A percentile compares a stretch with the other conserved stretches of the same genome.
Conservation (phyloP, 257 asterid species). For the Ligustrum vulgare region DNA sequence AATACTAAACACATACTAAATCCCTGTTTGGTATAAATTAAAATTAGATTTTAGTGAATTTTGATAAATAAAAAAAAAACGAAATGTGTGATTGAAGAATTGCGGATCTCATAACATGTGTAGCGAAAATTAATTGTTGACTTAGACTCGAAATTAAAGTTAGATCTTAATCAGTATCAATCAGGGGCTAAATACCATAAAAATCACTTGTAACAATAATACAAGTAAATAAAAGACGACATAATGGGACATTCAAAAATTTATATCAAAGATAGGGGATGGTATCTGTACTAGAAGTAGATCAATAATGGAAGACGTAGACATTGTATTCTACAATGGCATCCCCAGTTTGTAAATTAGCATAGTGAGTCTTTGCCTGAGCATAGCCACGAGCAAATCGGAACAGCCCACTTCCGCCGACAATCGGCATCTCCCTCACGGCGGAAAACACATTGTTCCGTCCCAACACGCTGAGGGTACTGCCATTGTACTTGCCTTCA, state of each 20-base stretch:
- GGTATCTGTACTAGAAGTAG: background rate
- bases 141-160: no score
- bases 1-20: no score
- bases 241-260: background rate
- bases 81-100: no score
- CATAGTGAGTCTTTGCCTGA: slow-evolving; percentile 33
- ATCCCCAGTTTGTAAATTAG: slow-evolving; percentile 27
- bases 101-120: no score
- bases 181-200: background rate
- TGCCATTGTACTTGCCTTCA: slow-evolving; percentile 48
- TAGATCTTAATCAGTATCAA: no score
- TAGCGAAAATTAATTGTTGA: no score
- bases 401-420: slow-evolving; percentile 54
- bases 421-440: slow-evolving; percentile 50
- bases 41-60: no score
- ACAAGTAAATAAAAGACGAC: background rate
- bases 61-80: no score
- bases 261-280: background rate
- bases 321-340: slow-evolving; percentile 50
- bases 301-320: slow-evolving; percentile 43
- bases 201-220: background rate
- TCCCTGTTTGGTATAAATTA: no score
- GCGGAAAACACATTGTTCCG: slow-evolving; percentile 34
- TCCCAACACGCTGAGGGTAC: slow-evolving; percentile 47
- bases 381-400: slow-evolving; percentile 43